Percentiles rank a stretch among this genome's conserved stretches.
Evolutionary conservation across 2,329 filamentous ascomycete genomes (phyloP).

Genomic region (Aspergillus ibericus): DNA sequence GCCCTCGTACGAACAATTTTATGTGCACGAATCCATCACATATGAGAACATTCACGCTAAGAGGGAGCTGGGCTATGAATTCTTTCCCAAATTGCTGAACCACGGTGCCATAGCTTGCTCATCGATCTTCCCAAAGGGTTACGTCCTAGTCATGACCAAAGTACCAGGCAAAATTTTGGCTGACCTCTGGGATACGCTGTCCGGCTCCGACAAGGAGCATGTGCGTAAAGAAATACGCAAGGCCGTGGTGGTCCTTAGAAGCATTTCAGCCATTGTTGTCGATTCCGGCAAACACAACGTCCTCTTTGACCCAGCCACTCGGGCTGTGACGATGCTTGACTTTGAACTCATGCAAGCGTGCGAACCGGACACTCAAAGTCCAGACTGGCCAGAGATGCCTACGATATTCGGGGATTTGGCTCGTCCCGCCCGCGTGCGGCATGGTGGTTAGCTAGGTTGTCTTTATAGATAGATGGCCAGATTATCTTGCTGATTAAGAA

Average conservation of each 20-base stretch:
- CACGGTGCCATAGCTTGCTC: conserved; percentile 7
- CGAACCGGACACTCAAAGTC: background rate
- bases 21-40: background rate
- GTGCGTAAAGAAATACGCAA: background rate
- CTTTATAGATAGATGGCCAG: no score
- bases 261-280: background rate
- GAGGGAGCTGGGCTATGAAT: conserved; percentile 1
- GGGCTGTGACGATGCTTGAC: conserved; percentile 3
- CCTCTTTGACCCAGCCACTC: background rate
- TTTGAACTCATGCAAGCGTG: conserved; percentile 4
- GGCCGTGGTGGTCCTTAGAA: background rate
- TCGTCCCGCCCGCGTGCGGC: no score
- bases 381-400: conserved; percentile 1
- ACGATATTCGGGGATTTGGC: background rate
- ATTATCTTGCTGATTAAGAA: no score
- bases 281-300: conserved; percentile 5
- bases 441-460: no score
- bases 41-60: conserved; percentile 10
- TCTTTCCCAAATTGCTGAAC: conserved; percentile 4
- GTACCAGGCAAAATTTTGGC: background rate
- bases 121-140: background rate
- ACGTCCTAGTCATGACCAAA: conserved; percentile 3
- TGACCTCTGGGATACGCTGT: conserved; percentile 2
- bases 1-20: background rate
- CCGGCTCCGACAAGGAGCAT: background rate